Base-by-base conservation (phyloP, 768 basidiomycete species). In the Mycena epipterygia region DNA sequence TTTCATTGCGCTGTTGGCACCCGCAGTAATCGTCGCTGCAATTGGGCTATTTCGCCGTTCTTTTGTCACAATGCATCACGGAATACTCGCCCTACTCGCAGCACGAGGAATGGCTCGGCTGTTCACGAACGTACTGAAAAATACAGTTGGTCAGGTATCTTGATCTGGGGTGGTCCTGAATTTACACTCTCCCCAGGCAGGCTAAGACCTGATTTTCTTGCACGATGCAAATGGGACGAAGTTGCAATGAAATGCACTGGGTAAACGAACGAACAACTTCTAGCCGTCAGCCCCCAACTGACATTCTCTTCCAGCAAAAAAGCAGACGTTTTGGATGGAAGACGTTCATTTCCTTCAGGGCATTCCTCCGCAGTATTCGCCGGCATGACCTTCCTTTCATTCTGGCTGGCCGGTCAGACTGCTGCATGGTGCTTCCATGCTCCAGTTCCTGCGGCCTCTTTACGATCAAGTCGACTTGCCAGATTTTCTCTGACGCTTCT, bases 261-360 rank as follows among this genome's bases (percentile, higher is more conserved):
- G 91, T 90, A 75, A 51, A 58, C 19, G 3, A 52, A 71, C 62
- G 23, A 5, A 48, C 46, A 2, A 13, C 19, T 46, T 23, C 52
- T 48, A 32, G 30, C 44, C 13, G n/a, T 44, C 16, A 70, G 21
- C 32, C 48, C 8, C 44, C n/a, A 37, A 55, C 60, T 74, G 61
- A 67, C 53, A 21, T 62, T 27, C 6, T 41, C 16, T 23, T 29
- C 25, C 68, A 85, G 85, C 21, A 78, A 87, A 37, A 60, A 76
- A 23, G 72, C 81, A 6, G 65, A 76, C 14, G 75, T 91, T 30
- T 52, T 83, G 17, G 85, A 88, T 63, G 90, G 90, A 17, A 81
- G 90, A 37, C 83, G 85, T 63, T 92, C 90, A 0, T 93, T 93
- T 74, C 91, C 91, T 9, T 91, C 90, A 14, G 91, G 91, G 8